Evolutionary conservation across 2,329 filamentous ascomycete species (phyloP).

Genomic region (Cyanodermella asteris): DNA sequence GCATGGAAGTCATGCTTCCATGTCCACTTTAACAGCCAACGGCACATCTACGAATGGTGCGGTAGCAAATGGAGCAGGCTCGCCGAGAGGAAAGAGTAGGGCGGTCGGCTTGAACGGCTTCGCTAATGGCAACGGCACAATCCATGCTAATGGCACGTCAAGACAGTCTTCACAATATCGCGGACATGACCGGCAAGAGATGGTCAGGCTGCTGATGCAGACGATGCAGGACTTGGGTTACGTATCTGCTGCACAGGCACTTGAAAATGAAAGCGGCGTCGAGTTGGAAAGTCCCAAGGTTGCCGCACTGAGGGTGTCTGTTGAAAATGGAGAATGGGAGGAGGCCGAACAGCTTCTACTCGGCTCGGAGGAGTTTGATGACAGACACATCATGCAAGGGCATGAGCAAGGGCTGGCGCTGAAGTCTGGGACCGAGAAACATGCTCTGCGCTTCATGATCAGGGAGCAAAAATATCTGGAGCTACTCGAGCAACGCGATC

Average conservation of each 20-base stretch:
- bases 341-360: slow-evolving; percentile 68
- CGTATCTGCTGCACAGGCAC: slow-evolving; percentile 46
- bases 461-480: slow-evolving; percentile 91
- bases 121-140: slow-evolving; percentile 27
- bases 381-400: slow-evolving; percentile 26
- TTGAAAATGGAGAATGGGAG: slow-evolving; percentile 60
- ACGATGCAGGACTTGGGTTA: slow-evolving; percentile 79
- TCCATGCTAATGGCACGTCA: slow-evolving; percentile 24
- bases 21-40: too few relatives aligned
- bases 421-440: slow-evolving; percentile 49
- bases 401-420: slow-evolving; percentile 43
- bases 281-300: slow-evolving; percentile 72
- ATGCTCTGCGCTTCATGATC: slow-evolving; percentile 69
- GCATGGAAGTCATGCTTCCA: too few relatives aligned
- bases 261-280: slow-evolving; percentile 67
- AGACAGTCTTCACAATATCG: slow-evolving; percentile 49
- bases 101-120: slow-evolving; percentile 19
- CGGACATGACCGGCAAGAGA: slow-evolving; percentile 78
- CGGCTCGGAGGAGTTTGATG: slow-evolving; percentile 22
- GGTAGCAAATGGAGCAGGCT: too few relatives aligned
- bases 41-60: too few relatives aligned
- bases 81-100: too few relatives aligned
- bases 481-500: slow-evolving; percentile 55
- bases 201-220: slow-evolving; percentile 82
- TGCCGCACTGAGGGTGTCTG: slow-evolving; percentile 60